Evolutionary conservation across 306 rosid genomes (phyloP).

Genomic region (Fragaria vesca): DNA sequence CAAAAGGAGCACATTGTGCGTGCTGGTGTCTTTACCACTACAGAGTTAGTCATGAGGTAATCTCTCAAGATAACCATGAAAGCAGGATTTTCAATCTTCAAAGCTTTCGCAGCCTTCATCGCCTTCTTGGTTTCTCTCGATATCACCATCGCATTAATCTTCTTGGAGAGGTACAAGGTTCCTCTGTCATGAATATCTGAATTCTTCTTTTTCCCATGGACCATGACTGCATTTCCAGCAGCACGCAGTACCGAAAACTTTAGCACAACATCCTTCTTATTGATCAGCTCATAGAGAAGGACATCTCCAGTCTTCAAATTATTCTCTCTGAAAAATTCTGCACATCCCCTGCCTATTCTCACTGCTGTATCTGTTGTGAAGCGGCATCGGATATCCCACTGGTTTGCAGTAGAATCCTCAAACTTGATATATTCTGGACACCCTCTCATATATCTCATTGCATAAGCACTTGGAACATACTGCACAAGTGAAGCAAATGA

Average conservation of each 20-base stretch:
- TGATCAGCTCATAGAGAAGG: conserved; percentile 27
- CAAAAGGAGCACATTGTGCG: neutral
- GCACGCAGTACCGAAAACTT: conserved; percentile 15
- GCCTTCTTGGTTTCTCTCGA: conserved; percentile 12
- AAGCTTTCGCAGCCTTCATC: conserved; percentile 5
- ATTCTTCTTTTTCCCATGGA: neutral
- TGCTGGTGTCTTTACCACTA: conserved; percentile 16
- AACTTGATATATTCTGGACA: conserved; percentile 9
- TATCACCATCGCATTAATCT: no score
- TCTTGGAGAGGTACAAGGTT: neutral
- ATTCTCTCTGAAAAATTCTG: conserved; percentile 2
- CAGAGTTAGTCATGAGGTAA: neutral
- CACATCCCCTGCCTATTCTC: conserved; percentile 24
- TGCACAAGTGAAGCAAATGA: conserved; percentile 16
- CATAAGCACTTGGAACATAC: conserved; percentile 29
- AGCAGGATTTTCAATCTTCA: conserved; percentile 21
- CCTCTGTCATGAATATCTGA: no score
- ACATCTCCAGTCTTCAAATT: conserved; percentile 27
- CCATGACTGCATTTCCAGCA: neutral
- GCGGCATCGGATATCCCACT: conserved; percentile 9
- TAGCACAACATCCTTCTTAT: conserved; percentile 16
- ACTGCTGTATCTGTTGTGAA: fast-evolving
- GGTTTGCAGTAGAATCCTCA: conserved; percentile 19
- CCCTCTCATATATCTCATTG: conserved; percentile 10
- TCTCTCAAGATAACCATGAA: conserved; percentile 6